A percentile compares a stretch with the other conserved stretches of the same genome.
phyloP scores from a whole-genome alignment of 2,329 filamentous ascomycete genomes.

The Colletotrichum simmondsii region DNA sequence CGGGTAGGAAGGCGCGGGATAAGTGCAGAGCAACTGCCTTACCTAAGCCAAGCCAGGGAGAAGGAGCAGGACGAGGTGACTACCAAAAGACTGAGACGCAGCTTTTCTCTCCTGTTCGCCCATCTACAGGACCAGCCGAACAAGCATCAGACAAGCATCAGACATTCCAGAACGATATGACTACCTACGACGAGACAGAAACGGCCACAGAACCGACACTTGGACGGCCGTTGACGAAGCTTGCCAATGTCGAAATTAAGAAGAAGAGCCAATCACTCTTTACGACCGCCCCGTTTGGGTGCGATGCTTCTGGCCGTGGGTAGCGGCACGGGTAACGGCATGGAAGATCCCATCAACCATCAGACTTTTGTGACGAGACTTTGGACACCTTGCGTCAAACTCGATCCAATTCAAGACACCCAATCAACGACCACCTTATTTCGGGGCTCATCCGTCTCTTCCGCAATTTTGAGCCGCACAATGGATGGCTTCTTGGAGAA shows the following conservation, averaged over 20 bases:
- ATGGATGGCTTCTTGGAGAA: background rate
- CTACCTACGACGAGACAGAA: background rate
- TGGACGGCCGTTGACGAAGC: slow-evolving; percentile 3
- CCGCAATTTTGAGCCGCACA: background rate
- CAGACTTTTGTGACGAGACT: background rate
- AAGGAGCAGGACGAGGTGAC: background rate
- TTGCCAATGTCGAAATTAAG: slow-evolving; percentile 24
- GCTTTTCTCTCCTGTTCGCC: background rate
- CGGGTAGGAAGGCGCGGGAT: background rate
- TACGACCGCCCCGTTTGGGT: slow-evolving; percentile 1
- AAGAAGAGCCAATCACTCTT: background rate
- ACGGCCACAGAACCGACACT: background rate
- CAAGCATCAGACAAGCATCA: slow-evolving; percentile 3
- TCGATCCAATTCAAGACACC: background rate
- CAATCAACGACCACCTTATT: background rate
- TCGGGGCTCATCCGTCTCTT: background rate
- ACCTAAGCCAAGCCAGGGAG: background rate
- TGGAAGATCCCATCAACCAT: background rate
- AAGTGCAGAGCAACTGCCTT: background rate
- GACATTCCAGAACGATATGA: background rate
- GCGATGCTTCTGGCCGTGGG: background rate
- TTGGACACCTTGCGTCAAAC: too few species aligned
- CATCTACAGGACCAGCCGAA: background rate
- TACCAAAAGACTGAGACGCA: too few species aligned
- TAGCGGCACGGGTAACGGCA: slow-evolving; percentile 3